Evolutionary conservation across 768 basidiomycete genomes (phyloP), one percentile per base, ranked within the genome.

Genomic region (Pisolithus albus): DNA sequence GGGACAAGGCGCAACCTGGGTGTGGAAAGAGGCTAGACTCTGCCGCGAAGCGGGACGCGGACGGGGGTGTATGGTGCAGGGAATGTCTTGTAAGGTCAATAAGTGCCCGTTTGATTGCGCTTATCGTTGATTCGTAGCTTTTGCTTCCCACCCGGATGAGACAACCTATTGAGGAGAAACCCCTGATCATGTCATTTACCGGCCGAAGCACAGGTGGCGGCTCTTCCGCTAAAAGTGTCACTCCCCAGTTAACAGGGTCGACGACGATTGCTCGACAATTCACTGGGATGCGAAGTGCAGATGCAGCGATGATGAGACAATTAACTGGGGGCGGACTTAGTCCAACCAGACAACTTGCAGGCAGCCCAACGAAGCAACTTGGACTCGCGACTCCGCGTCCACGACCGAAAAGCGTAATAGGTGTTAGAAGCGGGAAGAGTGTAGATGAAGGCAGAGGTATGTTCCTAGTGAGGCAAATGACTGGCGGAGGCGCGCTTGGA

Each of bases 11-110:
- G 19, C 77, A 78, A 54, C 82, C 87, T 8, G 89, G 89, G 8
- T 92, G 90, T 58, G 85, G 88, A 9, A 92, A 92, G 71, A 81
- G 76, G 56, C 67, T 92, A 13, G 90, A 92, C 62, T 88, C 87
- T 57, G 88, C 83, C 23, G 90, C 90, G 11, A 91, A 86, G 68
- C 76, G 72, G 30, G 87, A 85, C 60, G 70, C 66, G 9, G 79
- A 83, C 36, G 84, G 84, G 0, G 77, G 79, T 11, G 79, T 90
- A 26, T 92, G 88, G 86, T 92, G 90, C 66, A 76, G 88, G 59
- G 88, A 90, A 67, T 92, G 90, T 65, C 71, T 83, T 61, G 89
- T 91, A 57, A 70, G 81, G 34, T 70, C 32, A 10, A 23, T 32
- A 9, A 23, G 21, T 37, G 48, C 39, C 34, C 40, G 15, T 44